A percentile compares a stretch with the other conserved stretches of the same genome.
Evolutionary conservation across 176 grass and related monocot genomes (phyloP).

Genomic region (Phoenix roebelenii): DNA sequence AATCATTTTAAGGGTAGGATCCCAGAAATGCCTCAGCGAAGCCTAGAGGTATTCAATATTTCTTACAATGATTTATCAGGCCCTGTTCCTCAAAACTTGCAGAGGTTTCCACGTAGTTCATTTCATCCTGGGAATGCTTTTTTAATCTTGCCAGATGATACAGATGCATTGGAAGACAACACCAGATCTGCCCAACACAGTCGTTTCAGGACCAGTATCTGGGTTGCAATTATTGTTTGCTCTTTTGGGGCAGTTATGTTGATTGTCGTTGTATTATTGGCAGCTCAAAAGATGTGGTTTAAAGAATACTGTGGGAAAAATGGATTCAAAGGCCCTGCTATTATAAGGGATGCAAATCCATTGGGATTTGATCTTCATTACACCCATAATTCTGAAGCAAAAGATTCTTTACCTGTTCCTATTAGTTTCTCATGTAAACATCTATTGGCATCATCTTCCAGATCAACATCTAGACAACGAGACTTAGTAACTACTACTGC

Average conservation of each 20-base stretch:
- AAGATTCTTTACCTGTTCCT: conserved; percentile 59
- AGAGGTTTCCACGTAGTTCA: conserved; percentile 64
- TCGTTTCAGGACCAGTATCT: conserved; percentile 46
- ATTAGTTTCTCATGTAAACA: conserved; percentile 83
- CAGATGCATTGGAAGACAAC: conserved; percentile 33
- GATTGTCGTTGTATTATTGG: conserved; percentile 56
- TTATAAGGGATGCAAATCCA: conserved; percentile 54
- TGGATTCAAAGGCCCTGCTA: conserved; percentile 18
- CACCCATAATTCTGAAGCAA: conserved; percentile 44
- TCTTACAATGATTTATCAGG: conserved; percentile 80
- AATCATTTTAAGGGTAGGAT: conserved; percentile 71
- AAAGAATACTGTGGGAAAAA: conserved; percentile 67
- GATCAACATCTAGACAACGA: conserved; percentile 75
- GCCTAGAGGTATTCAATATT: conserved; percentile 60
- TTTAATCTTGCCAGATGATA: conserved; percentile 63
- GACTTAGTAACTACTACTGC: conserved; percentile 61
- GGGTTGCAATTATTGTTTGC: conserved; percentile 62
- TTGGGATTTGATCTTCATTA: conserved; percentile 45
- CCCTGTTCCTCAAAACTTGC: conserved; percentile 62
- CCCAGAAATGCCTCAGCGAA: conserved; percentile 67
- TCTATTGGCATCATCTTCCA: conserved; percentile 50
- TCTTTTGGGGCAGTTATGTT: conserved; percentile 59
- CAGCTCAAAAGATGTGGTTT: conserved; percentile 60
- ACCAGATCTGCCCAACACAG: conserved; percentile 9
- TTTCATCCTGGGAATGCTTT: conserved; percentile 74